These are phyloP conservation scores for Wickerhamiella alocasiicola DNA, from an alignment of 805 yeast genomes.

Conservation along the genomic window DNA sequence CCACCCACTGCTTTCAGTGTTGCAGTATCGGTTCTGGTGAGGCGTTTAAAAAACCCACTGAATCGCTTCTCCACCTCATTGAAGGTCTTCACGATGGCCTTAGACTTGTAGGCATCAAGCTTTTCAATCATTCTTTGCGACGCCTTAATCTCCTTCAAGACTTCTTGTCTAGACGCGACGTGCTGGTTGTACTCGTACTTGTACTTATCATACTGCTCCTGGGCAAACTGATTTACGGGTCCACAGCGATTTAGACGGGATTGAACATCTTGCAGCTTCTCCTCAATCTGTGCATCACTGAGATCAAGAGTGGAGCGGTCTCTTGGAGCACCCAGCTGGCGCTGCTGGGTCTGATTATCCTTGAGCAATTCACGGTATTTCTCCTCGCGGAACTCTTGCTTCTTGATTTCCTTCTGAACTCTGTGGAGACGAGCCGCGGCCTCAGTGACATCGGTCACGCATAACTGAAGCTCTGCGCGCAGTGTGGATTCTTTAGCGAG, in stretches of 20 bases:
- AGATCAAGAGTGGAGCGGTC: neutral
- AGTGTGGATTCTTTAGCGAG: neutral
- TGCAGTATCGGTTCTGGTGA: constrained; percentile 80
- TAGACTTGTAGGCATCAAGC: constrained; percentile 65
- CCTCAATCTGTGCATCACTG: constrained; percentile 2
- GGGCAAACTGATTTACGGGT: constrained; percentile 4
- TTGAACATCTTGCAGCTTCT: neutral
- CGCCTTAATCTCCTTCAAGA: constrained; percentile 1
- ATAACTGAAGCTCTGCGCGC: neutral
- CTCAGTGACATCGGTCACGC: neutral
- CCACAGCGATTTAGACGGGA: neutral
- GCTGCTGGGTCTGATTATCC: neutral
- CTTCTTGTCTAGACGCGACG: neutral
- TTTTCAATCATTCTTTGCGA: constrained; percentile 45
- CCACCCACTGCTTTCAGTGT: constrained; percentile 27
- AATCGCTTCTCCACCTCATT: constrained; percentile 64
- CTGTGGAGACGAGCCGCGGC: neutral
- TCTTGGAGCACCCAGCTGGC: neutral
- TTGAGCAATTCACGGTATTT: constrained; percentile 3
- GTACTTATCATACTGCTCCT: constrained; percentile 7
- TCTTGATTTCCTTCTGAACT: neutral
- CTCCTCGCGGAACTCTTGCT: constrained; percentile 7
- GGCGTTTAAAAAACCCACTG: constrained; percentile 55
- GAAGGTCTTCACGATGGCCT: constrained; percentile 71
- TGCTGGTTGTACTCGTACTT: constrained; percentile 1